Evolutionary conservation across 768 basidiomycete species (phyloP), one percentile per base, ranked within the genome.

Genomic region (Kwoniella dejecticola): DNA sequence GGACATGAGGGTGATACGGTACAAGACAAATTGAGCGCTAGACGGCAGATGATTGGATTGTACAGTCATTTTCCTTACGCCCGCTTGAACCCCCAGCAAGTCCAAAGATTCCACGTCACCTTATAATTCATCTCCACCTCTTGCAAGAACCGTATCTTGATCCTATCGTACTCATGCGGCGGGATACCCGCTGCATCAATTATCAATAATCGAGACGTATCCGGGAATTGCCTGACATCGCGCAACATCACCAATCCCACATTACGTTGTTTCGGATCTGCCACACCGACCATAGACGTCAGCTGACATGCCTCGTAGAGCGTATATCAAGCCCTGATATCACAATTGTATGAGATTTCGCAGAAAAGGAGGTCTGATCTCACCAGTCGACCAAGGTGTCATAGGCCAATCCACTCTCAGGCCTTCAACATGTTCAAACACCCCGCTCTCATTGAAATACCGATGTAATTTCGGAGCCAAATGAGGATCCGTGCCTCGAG

Each of bases 401-500:
- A 52, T 17, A 10, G 50, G 50, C 50, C 50, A 52, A 40, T 52
- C 19, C 13, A 33, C 11, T 21, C 24, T 36, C 26, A 33, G 3
- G 10, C 11, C 36, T 3, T 52, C 42, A 8, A 55, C 27, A 8
- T 55, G 26, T 3, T 47, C 4, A 36, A 54, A 62, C 1, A 62
- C 11, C n/a, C 42, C 60, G 5, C 27, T 36, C 6, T 31, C 19
- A 7, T 30, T 19, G n/a, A 62, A 31, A 48, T 54, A 36, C 21
- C 38, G 8, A 6, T 38, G 52, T 30, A 62, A 44, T 29, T 44
- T 30, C 12, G 45, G 42, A 21, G 60, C 52, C 8, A 54, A 24
- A 33, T 46, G 54, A 6, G 60, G 60, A 40, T 62, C 60, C 10
- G 54, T 29, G 11, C 60, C 60, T 36, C 60, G 12, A 17, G 52